Evolutionary conservation across 1,139 yeast species (phyloP).

Genomic region (Sugiyamaella novakii): DNA sequence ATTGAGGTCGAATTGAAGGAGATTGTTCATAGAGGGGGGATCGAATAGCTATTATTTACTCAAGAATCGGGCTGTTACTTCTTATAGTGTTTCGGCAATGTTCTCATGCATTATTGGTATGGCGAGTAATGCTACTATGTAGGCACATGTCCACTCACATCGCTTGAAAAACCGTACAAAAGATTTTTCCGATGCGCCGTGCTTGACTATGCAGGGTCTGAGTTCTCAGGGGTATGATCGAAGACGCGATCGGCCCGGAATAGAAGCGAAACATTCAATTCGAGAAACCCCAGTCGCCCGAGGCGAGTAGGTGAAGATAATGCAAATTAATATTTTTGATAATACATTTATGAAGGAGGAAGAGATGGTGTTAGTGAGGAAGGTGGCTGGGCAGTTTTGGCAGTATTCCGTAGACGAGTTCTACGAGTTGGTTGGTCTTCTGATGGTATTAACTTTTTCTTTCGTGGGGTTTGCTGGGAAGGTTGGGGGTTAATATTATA

Average conservation of each 20-base stretch:
- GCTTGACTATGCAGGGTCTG: no score
- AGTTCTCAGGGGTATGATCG: no score
- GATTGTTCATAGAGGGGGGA: no score
- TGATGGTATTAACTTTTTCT: conserved; percentile 2
- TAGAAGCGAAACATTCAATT: no score
- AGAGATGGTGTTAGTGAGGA: not conserved
- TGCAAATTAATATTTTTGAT: conserved; percentile 4
- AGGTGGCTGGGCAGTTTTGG: conserved; percentile 10
- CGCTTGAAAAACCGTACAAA: not conserved
- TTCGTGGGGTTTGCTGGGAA: not conserved
- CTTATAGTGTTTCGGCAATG: no score
- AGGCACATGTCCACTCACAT: not conserved
- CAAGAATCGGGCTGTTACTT: no score
- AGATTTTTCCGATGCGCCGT: not conserved
- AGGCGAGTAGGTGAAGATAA: not conserved
- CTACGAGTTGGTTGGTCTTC: conserved; percentile 4
- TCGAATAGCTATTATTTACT: no score
- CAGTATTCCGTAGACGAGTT: not conserved
- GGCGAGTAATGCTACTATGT: no score
- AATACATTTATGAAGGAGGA: not conserved
- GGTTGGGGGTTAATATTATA: not conserved
- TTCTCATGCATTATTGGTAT: no score
- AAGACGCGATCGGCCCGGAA: no score
- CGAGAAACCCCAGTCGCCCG: conserved; percentile 8
- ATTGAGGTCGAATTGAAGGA: no score